Percentiles rank a stretch among this genome's conserved stretches.
phyloP scores from a whole-genome alignment of 768 basidiomycete species.

The Amanita phalloides region DNA sequence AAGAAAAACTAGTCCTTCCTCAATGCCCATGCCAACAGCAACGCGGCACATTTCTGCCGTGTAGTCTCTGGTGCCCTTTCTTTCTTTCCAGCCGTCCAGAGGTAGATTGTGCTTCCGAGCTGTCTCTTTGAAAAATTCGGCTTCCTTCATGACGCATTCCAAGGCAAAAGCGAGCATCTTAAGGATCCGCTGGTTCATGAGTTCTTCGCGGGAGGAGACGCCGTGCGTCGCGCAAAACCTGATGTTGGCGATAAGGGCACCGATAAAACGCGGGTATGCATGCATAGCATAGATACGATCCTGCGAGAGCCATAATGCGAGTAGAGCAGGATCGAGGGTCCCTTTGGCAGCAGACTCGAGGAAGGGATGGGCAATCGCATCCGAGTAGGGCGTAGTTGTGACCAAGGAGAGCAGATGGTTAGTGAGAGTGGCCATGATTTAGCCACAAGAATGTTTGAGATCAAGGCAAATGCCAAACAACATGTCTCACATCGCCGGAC shows the following conservation, averaged over 20 bases:
- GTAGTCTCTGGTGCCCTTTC: conserved; percentile 57
- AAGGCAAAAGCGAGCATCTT: conserved; percentile 40
- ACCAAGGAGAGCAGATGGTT: conserved; percentile 25
- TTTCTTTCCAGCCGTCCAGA: conserved; percentile 36
- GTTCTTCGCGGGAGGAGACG: conserved; percentile 21
- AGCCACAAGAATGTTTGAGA: background rate
- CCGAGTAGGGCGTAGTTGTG: conserved; percentile 27
- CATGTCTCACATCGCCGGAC: background rate
- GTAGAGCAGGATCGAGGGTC: conserved; percentile 31
- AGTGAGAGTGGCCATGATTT: conserved; percentile 14
- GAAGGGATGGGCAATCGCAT: conserved; percentile 48
- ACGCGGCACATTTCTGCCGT: conserved; percentile 61
- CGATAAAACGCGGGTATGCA: conserved; percentile 67
- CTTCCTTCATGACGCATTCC: conserved; percentile 44
- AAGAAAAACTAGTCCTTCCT: conserved; percentile 60
- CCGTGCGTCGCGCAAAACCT: conserved; percentile 30
- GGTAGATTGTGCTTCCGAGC: conserved; percentile 33
- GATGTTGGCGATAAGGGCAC: conserved; percentile 49
- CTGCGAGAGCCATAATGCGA: conserved; percentile 59
- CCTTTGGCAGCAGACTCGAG: conserved; percentile 46
- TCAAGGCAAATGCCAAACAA: conserved; percentile 3
- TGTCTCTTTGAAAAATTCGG: conserved; percentile 49
- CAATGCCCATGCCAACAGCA: conserved; percentile 30
- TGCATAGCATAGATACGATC: conserved; percentile 67
- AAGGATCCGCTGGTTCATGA: conserved; percentile 29